Conservation (phyloP, 2,329 filamentous ascomycete species). For the Fusarium musae region DNA sequence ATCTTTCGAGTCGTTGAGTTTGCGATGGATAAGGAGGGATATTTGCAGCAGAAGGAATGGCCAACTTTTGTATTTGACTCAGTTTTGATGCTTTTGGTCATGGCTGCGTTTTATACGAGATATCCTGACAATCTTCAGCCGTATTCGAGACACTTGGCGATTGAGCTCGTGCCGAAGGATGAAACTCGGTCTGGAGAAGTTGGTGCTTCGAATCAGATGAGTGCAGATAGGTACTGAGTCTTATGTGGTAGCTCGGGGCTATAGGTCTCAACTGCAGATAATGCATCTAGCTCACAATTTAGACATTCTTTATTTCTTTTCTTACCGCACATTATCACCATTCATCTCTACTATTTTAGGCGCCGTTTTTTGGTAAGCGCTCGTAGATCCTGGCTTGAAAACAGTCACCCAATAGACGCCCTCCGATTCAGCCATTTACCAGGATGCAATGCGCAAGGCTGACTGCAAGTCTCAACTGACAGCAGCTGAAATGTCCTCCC, state of each 20-base stretch:
- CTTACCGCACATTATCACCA: accelerated
- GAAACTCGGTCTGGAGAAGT: not conserved
- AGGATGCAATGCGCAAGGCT: not conserved
- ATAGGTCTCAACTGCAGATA: not conserved
- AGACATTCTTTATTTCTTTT: not conserved
- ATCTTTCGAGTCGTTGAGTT: constrained; percentile 31
- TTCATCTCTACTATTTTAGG: accelerated
- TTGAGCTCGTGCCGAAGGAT: not conserved
- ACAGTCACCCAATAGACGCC: not conserved
- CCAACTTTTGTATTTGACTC: constrained; percentile 26
- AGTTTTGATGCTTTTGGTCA: constrained; percentile 16
- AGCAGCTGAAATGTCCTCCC: not conserved
- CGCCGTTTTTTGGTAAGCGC: not conserved
- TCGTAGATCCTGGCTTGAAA: not conserved
- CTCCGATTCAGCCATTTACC: not conserved
- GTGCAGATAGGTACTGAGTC: accelerated
- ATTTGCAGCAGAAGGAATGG: constrained; percentile 34
- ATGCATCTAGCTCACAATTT: not conserved
- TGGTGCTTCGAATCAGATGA: not conserved
- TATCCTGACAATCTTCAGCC: constrained; percentile 12
- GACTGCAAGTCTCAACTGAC: not conserved
- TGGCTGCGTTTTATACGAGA: constrained; percentile 16
- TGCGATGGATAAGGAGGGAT: constrained; percentile 12
- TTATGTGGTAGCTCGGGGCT: not conserved
- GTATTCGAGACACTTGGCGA: not conserved